Conservation (phyloP, 352 stramenopile genomes). For the Globisporangium sylvaticum region DNA sequence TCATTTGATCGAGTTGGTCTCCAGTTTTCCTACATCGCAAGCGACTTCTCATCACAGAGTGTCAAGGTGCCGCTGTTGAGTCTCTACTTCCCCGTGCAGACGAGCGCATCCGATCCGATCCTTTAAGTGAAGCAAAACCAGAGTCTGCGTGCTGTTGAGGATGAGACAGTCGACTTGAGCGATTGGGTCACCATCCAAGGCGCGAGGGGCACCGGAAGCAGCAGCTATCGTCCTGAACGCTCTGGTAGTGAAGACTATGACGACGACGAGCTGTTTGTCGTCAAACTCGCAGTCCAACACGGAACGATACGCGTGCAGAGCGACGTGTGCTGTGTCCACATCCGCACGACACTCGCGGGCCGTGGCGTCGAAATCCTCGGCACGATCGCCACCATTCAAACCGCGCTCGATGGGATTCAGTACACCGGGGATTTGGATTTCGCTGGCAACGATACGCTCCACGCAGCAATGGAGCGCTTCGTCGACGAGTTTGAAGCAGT, state of each 20-base stretch:
- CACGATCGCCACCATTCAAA: neutral
- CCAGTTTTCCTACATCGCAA: slow-evolving; percentile 1
- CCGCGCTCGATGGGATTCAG: slow-evolving; percentile 9
- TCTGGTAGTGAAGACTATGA: neutral
- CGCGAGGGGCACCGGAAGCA: neutral
- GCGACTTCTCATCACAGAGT: neutral
- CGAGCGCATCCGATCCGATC: neutral
- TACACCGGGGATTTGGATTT: slow-evolving; percentile 22
- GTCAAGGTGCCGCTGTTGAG: neutral
- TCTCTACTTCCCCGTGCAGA: slow-evolving; percentile 5
- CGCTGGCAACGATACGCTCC: slow-evolving; percentile 14
- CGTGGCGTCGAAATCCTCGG: slow-evolving; percentile 9
- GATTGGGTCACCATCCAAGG: slow-evolving; percentile 6
- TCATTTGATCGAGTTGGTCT: slow-evolving; percentile 6
- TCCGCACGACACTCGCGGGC: neutral
- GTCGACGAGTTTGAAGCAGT: neutral
- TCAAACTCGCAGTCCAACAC: neutral
- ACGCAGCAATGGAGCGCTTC: neutral
- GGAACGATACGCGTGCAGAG: slow-evolving; percentile 7
- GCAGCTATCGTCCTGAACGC: neutral
- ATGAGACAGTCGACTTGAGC: neutral
- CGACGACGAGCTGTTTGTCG: slow-evolving; percentile 6
- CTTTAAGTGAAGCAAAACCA: neutral
- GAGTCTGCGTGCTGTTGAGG: neutral
- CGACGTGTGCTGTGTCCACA: slow-evolving; percentile 14